Base-by-base conservation (phyloP, 306 rosid genomes). In the Cucurbita ficifolia region DNA sequence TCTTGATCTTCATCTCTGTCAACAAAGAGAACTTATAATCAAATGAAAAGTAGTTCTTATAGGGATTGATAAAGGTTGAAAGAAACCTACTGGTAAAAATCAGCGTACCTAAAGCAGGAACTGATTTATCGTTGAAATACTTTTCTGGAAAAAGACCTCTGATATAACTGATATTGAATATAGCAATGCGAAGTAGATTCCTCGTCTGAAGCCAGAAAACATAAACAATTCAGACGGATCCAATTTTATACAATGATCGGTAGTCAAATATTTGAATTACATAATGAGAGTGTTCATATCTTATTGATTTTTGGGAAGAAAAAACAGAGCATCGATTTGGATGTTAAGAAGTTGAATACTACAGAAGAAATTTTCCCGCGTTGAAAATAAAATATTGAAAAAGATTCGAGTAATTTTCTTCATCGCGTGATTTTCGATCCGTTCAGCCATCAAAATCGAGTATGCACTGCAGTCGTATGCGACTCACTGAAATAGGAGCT, bases 101-200 rank as follows among this genome's bases (percentile, higher is more conserved):
- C 22, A 40, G 43, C 71, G 73, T 86, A 94, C 98, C 98, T 79
- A 94, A 79, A 59, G 98, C 97, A 10, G 97, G 90, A 82, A 94
- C 96, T 64, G 96, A 86, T 75, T 94, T 90, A 60, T 94, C 98
- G 53, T 87, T 89, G 85, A 94, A 94, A 70, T 90, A 94, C 85
- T 90, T 90, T 77, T 93, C 98, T 40, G 98, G 97, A 63, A 90
- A 94, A 69, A 90, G 89, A 62, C 98, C 98, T 89, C 98, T 81
- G 86, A 90, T 90, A 82, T 90, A 94, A 78, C 96, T 93, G 80
- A 94, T 90, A 56, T 89, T 94, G 87, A 89, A 94, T 74, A 94
- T 89, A 64, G 98, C 98, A 61, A 94, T 94, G 49, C 97, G 89
- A 55, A 94, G 96, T 88, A 94, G 86, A 80, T 94, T 94, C 85